phyloP scores from a whole-genome alignment of 495 filamentous ascomycete genomes.

The Tuber aestivum region DNA sequence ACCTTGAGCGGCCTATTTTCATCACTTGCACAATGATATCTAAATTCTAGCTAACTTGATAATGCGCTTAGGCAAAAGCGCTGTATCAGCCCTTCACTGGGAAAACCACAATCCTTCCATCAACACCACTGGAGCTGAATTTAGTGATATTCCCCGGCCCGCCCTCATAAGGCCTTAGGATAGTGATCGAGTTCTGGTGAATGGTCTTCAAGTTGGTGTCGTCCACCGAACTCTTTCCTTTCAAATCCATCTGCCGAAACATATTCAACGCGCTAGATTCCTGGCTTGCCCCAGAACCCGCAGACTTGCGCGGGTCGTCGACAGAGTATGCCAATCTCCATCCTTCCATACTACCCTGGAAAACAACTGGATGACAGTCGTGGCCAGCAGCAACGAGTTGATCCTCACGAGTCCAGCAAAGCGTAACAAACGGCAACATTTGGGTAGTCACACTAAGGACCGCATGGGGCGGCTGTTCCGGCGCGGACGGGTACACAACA shows the following conservation, averaged over 20 bases:
- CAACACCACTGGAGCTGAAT: slow-evolving; percentile 72
- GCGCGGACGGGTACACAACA: slow-evolving; percentile 86
- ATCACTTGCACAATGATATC: neutral
- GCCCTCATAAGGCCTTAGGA: slow-evolving; percentile 66
- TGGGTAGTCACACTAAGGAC: slow-evolving; percentile 84
- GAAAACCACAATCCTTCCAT: slow-evolving; percentile 89
- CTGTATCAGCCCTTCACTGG: slow-evolving; percentile 42
- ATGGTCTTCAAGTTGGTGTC: slow-evolving; percentile 92
- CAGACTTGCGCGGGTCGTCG: slow-evolving; percentile 65
- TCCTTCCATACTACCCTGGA: slow-evolving; percentile 71
- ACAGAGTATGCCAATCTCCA: slow-evolving; percentile 83
- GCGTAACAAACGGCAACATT: slow-evolving; percentile 78
- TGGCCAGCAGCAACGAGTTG: slow-evolving; percentile 96
- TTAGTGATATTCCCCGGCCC: slow-evolving; percentile 60
- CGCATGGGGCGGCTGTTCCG: slow-evolving; percentile 83
- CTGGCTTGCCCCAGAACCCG: slow-evolving; percentile 48
- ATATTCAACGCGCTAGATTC: slow-evolving; percentile 79
- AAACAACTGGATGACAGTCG: slow-evolving; percentile 90
- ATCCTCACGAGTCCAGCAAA: slow-evolving; percentile 86
- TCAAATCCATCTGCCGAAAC: slow-evolving; percentile 98
- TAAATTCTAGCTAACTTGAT: neutral
- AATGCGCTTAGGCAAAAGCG: neutral
- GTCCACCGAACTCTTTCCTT: slow-evolving; percentile 70
- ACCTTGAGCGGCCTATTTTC: neutral
- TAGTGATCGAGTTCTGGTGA: slow-evolving; percentile 90